Evolutionary conservation across 495 filamentous ascomycete genomes (phyloP).

Genomic region (Astrothelium subdiscretum): DNA sequence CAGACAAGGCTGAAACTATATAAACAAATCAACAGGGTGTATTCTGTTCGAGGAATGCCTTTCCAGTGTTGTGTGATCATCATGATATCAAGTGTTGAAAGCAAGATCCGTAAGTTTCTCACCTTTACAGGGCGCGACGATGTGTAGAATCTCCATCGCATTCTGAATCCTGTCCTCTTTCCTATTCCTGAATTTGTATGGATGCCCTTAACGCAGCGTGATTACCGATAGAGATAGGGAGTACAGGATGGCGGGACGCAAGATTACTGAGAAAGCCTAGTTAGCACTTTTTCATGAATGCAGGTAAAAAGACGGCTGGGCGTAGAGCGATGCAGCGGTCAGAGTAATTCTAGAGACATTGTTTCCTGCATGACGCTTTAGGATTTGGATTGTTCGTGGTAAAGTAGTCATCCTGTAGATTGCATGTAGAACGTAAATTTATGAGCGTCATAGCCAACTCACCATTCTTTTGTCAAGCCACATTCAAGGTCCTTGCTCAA

Average conservation of each 20-base stretch:
- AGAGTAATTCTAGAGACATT: slow-evolving; percentile 58
- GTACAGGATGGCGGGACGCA: too few species aligned
- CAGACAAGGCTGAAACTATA: slow-evolving; percentile 99
- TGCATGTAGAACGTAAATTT: neutral
- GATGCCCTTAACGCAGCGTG: too few species aligned
- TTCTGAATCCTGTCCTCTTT: neutral
- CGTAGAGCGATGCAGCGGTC: too few species aligned
- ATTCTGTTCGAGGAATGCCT: slow-evolving; percentile 98
- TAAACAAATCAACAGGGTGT: slow-evolving; percentile 74
- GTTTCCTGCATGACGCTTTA: slow-evolving; percentile 58
- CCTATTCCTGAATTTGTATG: neutral
- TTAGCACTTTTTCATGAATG: too few species aligned
- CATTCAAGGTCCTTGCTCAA: too few species aligned
- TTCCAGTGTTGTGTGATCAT: slow-evolving; percentile 78
- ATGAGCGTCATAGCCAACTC: neutral
- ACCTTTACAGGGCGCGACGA: slow-evolving; percentile 8
- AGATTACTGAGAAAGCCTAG: too few species aligned
- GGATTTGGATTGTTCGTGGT: slow-evolving; percentile 73
- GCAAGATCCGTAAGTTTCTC: slow-evolving; percentile 47
- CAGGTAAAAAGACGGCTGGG: too few species aligned
- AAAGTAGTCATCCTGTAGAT: slow-evolving; percentile 25
- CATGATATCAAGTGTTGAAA: slow-evolving; percentile 34
- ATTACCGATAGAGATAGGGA: too few species aligned
- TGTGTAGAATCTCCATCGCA: neutral
- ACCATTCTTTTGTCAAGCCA: neutral